phyloP scores from a whole-genome alignment of 2,329 filamentous ascomycete species.

The Rosellinia necatrix region DNA sequence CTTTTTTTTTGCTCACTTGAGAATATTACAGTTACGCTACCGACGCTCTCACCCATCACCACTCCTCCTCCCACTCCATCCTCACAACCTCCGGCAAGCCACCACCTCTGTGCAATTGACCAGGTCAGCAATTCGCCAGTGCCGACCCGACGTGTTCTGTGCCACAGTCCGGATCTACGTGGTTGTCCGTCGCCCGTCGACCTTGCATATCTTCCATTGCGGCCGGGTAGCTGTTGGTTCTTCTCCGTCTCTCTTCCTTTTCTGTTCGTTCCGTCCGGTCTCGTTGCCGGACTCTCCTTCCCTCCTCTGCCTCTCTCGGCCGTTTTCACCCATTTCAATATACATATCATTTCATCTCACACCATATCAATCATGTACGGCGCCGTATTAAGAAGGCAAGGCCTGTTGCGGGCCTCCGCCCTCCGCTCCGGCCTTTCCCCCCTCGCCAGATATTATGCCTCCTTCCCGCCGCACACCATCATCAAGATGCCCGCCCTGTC shows the following conservation, averaged over 20 bases:
- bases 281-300: conserved; percentile 27
- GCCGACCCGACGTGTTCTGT: conserved; percentile 30
- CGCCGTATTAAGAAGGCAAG: conserved; percentile 66
- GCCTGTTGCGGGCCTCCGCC: conserved; percentile 56
- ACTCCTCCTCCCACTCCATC: conserved; percentile 3
- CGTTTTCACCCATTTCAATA: conserved; percentile 29
- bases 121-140: conserved; percentile 20
- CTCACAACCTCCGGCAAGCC: conserved; percentile 20
- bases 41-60: conserved; percentile 5
- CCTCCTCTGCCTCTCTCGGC: background rate
- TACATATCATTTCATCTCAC: conserved; percentile 5
- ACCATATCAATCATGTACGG: conserved; percentile 59
- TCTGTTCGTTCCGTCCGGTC: conserved; percentile 17
- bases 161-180: conserved; percentile 24
- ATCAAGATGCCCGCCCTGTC: conserved; percentile 98
- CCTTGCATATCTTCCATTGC: conserved; percentile 10
- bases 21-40: conserved; percentile 27
- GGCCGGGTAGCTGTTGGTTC: conserved; percentile 22
- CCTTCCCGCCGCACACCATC: conserved; percentile 91
- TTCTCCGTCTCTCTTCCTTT: conserved; percentile 2
- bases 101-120: conserved; percentile 34
- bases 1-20: conserved; percentile 37
- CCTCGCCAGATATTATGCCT: conserved; percentile 71
- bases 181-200: conserved; percentile 26
- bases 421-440: conserved; percentile 57